Conservation (phyloP, 2,329 filamentous ascomycete species). For the Diplodia scrobiculata region DNA sequence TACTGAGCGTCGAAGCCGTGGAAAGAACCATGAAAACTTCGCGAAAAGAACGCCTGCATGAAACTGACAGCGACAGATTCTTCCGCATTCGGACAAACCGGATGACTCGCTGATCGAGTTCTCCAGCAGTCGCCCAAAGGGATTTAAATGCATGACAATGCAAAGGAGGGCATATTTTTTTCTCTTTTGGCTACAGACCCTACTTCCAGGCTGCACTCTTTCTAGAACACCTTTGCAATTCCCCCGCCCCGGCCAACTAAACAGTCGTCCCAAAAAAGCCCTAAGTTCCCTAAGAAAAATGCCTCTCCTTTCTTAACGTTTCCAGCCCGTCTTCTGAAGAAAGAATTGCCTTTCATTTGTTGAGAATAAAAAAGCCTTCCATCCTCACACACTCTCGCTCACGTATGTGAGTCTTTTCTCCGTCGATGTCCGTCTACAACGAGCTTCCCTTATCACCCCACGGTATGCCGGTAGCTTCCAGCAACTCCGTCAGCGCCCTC, state of each 20-base stretch:
- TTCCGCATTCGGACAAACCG: not conserved
- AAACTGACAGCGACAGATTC: not conserved
- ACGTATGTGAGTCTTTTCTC: not conserved
- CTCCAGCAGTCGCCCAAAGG: not conserved
- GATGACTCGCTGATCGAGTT: not conserved
- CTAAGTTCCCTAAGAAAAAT: not conserved
- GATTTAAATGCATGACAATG: not conserved
- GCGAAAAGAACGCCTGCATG: not conserved
- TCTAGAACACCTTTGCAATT: slow-evolving; percentile 2
- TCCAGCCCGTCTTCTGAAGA: not conserved
- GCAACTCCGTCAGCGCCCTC: slow-evolving; percentile 48
- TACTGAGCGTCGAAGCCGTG: not conserved
- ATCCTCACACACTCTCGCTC: not conserved
- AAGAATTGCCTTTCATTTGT: not conserved
- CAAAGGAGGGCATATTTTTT: slow-evolving; percentile 9
- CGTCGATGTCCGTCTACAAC: not conserved
- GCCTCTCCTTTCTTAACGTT: not conserved
- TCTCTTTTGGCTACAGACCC: slow-evolving; percentile 16
- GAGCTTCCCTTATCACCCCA: slow-evolving; percentile 19
- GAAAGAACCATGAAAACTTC: not conserved
- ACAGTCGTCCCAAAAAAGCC: not conserved
- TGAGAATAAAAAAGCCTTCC: not conserved
- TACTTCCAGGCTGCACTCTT: slow-evolving; percentile 14
- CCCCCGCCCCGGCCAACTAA: not conserved
- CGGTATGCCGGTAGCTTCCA: slow-evolving; percentile 46